Evolutionary conservation across 495 filamentous ascomycete species (phyloP).

Genomic region (Saxophila tyrrhenica): DNA sequence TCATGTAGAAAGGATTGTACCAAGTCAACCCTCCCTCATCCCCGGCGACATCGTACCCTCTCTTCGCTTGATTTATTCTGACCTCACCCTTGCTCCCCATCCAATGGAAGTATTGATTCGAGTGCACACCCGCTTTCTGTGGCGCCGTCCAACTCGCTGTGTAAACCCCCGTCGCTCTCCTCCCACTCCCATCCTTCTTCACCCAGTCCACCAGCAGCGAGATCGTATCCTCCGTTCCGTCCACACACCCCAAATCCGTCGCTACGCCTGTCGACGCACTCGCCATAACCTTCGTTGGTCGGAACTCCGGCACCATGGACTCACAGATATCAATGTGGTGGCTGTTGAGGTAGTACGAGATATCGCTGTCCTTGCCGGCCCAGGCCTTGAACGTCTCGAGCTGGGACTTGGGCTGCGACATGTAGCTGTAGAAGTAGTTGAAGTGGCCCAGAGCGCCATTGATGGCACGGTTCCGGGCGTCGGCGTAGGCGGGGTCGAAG

Average conservation of each 20-base stretch:
- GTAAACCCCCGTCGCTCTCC: constrained; percentile 79
- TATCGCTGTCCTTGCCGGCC: constrained; percentile 84
- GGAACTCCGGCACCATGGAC: constrained; percentile 74
- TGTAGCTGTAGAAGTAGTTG: constrained; percentile 97
- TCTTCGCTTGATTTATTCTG: constrained; percentile 83
- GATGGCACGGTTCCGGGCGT: constrained; percentile 61
- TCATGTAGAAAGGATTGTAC: too few relatives aligned
- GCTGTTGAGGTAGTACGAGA: constrained; percentile 88
- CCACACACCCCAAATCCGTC: constrained; percentile 63
- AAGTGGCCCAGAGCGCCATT: constrained; percentile 65
- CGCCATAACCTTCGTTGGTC: constrained; percentile 67
- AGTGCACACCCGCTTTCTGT: constrained; percentile 81
- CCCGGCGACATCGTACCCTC: constrained; percentile 86
- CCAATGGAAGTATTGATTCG: constrained; percentile 93
- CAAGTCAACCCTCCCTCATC: constrained; percentile 59
- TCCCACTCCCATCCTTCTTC: constrained; percentile 51
- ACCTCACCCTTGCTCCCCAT: constrained; percentile 77
- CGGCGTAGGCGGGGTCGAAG: constrained; percentile 83
- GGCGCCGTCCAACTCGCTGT: constrained; percentile 93
- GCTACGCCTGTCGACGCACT: constrained; percentile 61
- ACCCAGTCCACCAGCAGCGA: constrained; percentile 80
- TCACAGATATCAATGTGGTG: constrained; percentile 89
- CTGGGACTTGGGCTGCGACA: constrained; percentile 88
- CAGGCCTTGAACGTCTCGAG: constrained; percentile 94
- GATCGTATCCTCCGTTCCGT: constrained; percentile 84